Conservation (phyloP, 345 rosid genomes). For the Eucalyptus erythrocorys region DNA sequence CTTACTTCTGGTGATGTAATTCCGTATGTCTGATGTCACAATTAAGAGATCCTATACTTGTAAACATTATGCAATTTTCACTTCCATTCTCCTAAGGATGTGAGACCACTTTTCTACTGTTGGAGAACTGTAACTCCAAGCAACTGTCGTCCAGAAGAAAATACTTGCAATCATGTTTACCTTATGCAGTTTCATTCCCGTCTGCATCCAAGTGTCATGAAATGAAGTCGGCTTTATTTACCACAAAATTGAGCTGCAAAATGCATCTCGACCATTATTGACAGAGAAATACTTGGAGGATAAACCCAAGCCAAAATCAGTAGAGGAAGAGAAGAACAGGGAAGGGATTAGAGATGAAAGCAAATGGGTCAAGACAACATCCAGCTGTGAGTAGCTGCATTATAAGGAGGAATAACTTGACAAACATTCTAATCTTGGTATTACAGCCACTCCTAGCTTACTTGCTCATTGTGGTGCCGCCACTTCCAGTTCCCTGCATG, state of each 20-base stretch:
- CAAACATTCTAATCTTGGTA: not conserved
- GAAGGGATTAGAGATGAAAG: not conserved
- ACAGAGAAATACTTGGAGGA: not conserved
- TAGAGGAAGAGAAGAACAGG: not conserved
- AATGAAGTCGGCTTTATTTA: accelerated
- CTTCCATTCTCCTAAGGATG: too few species aligned
- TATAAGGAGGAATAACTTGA: not conserved
- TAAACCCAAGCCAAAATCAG: not conserved
- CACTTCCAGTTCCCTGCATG: not conserved
- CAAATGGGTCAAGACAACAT: not conserved
- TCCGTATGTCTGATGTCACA: too few species aligned
- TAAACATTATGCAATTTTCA: too few species aligned
- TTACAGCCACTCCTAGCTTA: not conserved
- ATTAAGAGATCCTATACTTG: too few species aligned
- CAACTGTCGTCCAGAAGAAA: too few species aligned
- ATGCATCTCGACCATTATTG: not conserved
- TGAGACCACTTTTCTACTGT: too few species aligned
- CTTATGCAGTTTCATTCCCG: too few species aligned
- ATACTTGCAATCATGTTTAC: too few species aligned
- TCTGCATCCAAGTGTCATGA: not conserved
- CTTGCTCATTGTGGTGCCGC: not conserved
- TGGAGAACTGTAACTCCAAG: too few species aligned
- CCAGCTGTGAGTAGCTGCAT: not conserved
- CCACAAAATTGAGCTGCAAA: not conserved
- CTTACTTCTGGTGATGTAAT: too few species aligned